phyloP scores from a whole-genome alignment of 1,284 basidiomycete genomes.

The Moniliophthora roreri region DNA sequence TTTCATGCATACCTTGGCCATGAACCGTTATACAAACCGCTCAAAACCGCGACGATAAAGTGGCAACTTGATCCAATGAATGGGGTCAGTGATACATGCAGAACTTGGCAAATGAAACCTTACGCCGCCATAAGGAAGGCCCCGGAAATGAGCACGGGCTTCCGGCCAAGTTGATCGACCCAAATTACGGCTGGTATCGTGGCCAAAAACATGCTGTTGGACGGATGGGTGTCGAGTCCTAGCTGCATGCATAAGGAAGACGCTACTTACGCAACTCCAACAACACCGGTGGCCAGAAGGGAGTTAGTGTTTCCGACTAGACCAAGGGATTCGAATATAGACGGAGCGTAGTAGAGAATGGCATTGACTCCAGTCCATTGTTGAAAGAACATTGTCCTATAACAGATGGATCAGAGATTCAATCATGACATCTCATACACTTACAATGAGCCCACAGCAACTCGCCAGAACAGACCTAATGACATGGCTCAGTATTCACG shows the following conservation, averaged over 20 bases:
- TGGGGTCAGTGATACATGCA: slow-evolving; percentile 1
- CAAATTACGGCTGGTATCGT: slow-evolving; percentile 74
- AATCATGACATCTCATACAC: slow-evolving; percentile 17
- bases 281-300: slow-evolving; percentile 79
- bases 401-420: background rate
- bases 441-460: slow-evolving; percentile 57
- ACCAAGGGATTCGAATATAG: slow-evolving; percentile 60
- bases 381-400: slow-evolving; percentile 74
- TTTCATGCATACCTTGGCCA: slow-evolving; percentile 43
- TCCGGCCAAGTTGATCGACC: slow-evolving; percentile 70
- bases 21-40: slow-evolving; percentile 49
- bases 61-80: slow-evolving; percentile 55
- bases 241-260: background rate
- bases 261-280: slow-evolving; percentile 67
- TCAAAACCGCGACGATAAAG: slow-evolving; percentile 61
- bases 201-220: slow-evolving; percentile 64
- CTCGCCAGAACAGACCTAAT: slow-evolving; percentile 57
- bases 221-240: slow-evolving; percentile 9
- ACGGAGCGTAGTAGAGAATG: slow-evolving; percentile 70
- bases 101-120: slow-evolving; percentile 12
- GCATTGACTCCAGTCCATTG: slow-evolving; percentile 68
- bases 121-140: slow-evolving; percentile 69
- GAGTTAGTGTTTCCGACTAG: slow-evolving; percentile 52
- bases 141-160: slow-evolving; percentile 67
- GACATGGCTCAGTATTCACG: background rate